Conservation (phyloP, 352 stramenopile species). For the Phytopythium montanum region DNA sequence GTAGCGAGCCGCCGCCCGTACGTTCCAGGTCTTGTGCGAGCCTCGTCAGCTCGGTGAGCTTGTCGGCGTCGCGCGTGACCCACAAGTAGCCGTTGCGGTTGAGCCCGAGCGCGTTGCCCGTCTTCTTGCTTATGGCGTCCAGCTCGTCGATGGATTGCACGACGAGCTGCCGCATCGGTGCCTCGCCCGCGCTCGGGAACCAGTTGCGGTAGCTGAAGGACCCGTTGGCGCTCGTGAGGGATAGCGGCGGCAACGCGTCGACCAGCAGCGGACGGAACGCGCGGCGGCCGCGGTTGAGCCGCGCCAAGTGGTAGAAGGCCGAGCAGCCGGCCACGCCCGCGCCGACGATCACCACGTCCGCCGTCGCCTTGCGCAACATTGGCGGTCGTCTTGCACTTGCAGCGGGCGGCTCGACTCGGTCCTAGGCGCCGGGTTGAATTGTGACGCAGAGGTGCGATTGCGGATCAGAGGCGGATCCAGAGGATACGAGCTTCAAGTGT, state of each 20-base stretch:
- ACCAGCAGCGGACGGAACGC: slow-evolving; percentile 72
- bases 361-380: slow-evolving; percentile 43
- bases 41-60: slow-evolving; percentile 47
- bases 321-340: slow-evolving; percentile 73
- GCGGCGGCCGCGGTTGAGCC: slow-evolving; percentile 52
- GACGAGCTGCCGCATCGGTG: slow-evolving; percentile 63
- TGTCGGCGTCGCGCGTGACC: slow-evolving; percentile 46
- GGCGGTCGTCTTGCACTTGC: neutral
- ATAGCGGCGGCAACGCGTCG: slow-evolving; percentile 57
- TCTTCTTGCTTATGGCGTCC: slow-evolving; percentile 54
- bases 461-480: neutral
- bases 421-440: no score
- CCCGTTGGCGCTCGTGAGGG: slow-evolving; percentile 72
- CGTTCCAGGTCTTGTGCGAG: slow-evolving; percentile 40
- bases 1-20: slow-evolving; percentile 49
- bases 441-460: no score
- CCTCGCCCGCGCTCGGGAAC: slow-evolving; percentile 69
- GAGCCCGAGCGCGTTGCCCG: slow-evolving; percentile 61
- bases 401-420: no score
- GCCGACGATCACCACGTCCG: slow-evolving; percentile 70
- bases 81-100: slow-evolving; percentile 84
- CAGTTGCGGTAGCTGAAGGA: slow-evolving; percentile 85
- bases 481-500: neutral
- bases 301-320: slow-evolving; percentile 74
- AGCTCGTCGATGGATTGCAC: slow-evolving; percentile 74